Conservation (phyloP, 768 basidiomycete genomes). For the Crepidotus variabilis region DNA sequence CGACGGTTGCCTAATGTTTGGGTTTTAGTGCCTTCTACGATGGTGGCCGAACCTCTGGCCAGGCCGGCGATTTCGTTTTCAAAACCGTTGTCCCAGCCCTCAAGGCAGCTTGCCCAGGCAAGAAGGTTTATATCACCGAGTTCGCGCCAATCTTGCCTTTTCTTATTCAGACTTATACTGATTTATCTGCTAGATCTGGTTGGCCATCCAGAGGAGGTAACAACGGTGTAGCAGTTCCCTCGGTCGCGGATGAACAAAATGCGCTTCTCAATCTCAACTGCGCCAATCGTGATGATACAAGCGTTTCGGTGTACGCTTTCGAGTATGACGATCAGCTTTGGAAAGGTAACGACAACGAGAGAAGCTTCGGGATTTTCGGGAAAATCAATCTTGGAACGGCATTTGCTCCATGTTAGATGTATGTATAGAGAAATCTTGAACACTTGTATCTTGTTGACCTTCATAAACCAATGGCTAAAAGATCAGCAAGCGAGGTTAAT, state of each 20-base stretch:
- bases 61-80: slow-evolving; percentile 35
- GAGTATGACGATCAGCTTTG: slow-evolving; percentile 39
- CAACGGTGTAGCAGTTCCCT: slow-evolving; percentile 27
- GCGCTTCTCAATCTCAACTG: slow-evolving; percentile 35
- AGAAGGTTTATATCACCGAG: slow-evolving; percentile 36
- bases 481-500: no score
- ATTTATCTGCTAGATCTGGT: slow-evolving; percentile 24
- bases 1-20: slow-evolving; percentile 1
- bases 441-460: no score
- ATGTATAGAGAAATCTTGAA: no score
- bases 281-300: slow-evolving; percentile 28
- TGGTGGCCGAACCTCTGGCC: slow-evolving; percentile 23
- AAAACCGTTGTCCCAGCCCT: slow-evolving; percentile 35
- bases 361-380: slow-evolving; percentile 36
- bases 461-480: no score
- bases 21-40: slow-evolving; percentile 33
- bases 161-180: background rate
- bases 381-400: slow-evolving; percentile 25
- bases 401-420: slow-evolving; percentile 11
- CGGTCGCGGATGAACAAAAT: slow-evolving; percentile 25
- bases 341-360: slow-evolving; percentile 35
- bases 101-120: slow-evolving; percentile 31
- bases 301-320: slow-evolving; percentile 35
- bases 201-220: slow-evolving; percentile 36
- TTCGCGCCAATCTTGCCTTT: slow-evolving; percentile 11